Evolutionary conservation across 2,329 filamentous ascomycete species (phyloP).

Genomic region (Epichloe gansuensis): DNA sequence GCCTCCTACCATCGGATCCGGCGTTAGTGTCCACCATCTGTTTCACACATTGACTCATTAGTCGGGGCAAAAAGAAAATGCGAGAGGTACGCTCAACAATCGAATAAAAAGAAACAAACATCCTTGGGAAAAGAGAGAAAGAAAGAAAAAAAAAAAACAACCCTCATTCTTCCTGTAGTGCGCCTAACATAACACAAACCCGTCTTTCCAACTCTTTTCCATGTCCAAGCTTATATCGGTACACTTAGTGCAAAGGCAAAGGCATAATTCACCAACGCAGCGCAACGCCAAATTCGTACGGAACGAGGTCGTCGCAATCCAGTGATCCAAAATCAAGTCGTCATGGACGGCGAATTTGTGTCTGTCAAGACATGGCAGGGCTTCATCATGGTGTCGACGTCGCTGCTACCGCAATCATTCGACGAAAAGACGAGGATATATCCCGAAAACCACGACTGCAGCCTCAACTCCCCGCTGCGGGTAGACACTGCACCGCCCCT

Average conservation of each 20-base stretch:
- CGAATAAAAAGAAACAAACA: background rate
- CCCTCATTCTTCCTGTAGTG: no score
- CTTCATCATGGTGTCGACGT: slow-evolving; percentile 4
- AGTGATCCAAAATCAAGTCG: no score
- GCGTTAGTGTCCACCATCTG: background rate
- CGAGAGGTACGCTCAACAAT: background rate
- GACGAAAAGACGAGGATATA: slow-evolving; percentile 1
- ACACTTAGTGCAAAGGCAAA: no score
- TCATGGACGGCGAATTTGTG: slow-evolving; percentile 4
- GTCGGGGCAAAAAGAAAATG: background rate
- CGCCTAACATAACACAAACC: no score
- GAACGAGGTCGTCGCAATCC: no score
- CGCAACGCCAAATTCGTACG: no score
- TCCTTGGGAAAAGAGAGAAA: background rate
- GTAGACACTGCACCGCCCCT: background rate
- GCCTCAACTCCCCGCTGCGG: background rate
- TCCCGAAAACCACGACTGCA: background rate
- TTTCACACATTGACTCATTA: background rate
- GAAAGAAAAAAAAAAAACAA: no score
- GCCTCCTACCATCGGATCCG: no score
- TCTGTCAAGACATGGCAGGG: slow-evolving; percentile 5
- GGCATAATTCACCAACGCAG: no score
- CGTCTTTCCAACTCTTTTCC: no score
- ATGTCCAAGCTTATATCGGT: no score
- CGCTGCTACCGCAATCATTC: slow-evolving; percentile 1